Conservation (phyloP, 2,329 filamentous ascomycete genomes). For the Xylaria sp. region DNA sequence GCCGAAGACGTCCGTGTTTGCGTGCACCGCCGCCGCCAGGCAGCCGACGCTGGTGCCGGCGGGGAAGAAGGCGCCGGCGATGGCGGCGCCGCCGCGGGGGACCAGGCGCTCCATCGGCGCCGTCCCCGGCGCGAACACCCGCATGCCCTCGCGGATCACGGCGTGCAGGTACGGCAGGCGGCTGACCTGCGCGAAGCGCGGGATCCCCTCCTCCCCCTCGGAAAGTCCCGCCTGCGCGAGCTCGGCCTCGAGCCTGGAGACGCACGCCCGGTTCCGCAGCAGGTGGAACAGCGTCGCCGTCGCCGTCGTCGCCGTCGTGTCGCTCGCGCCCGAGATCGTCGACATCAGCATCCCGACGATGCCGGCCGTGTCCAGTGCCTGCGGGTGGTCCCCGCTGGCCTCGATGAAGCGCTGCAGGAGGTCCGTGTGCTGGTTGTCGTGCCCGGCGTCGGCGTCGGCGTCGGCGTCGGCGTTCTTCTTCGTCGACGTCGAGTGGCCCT, state of each 20-base stretch:
- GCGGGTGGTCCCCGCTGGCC: slow-evolving; percentile 24
- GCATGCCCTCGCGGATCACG: slow-evolving; percentile 28
- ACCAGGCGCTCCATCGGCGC: slow-evolving; percentile 28
- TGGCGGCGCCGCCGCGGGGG: slow-evolving; percentile 26
- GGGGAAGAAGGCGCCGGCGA: slow-evolving; percentile 30
- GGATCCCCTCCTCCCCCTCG: too few relatives aligned
- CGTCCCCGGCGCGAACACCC: slow-evolving; percentile 16
- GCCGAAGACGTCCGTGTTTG: slow-evolving; percentile 21
- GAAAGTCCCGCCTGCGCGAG: slow-evolving; percentile 17
- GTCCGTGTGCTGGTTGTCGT: too few relatives aligned
- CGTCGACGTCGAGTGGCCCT: too few relatives aligned
- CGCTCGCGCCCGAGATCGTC: slow-evolving; percentile 32
- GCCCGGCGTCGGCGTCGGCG: too few relatives aligned
- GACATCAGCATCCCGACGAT: slow-evolving; percentile 29
- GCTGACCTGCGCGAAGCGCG: slow-evolving; percentile 21
- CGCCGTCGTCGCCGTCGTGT: slow-evolving; percentile 29
- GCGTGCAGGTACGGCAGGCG: slow-evolving; percentile 32
- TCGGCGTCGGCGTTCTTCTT: too few relatives aligned
- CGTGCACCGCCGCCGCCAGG: slow-evolving; percentile 24
- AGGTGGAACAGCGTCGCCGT: slow-evolving; percentile 34
- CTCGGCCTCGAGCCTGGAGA: slow-evolving; percentile 44
- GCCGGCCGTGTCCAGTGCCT: slow-evolving; percentile 24
- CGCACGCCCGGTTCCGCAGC: slow-evolving; percentile 51
- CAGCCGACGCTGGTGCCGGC: slow-evolving; percentile 31
- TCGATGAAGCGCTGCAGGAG: slow-evolving; percentile 29